phyloP scores from a whole-genome alignment of 1,284 basidiomycete species.

The Pulveroboletus sp. region DNA sequence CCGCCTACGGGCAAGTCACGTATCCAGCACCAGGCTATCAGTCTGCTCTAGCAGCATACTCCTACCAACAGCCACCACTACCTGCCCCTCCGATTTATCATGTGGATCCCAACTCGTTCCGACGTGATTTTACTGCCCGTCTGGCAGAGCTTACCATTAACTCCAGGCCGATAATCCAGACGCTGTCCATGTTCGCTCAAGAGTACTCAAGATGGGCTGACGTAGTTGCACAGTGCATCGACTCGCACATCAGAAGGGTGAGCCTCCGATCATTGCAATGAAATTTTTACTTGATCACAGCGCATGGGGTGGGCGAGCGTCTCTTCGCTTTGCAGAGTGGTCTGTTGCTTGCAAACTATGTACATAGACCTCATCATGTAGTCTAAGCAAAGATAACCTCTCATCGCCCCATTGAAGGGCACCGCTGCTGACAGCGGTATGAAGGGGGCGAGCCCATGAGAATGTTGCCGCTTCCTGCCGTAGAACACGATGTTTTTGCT shows the following conservation, averaged over 20 bases:
- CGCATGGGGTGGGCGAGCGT: slow-evolving; percentile 32
- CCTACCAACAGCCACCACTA: slow-evolving; percentile 48
- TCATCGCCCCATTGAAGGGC: slow-evolving; percentile 34
- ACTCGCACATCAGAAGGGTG: slow-evolving; percentile 86
- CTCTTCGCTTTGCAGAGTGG: slow-evolving; percentile 26
- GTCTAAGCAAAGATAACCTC: slow-evolving; percentile 44
- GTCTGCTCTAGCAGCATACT: slow-evolving; percentile 46
- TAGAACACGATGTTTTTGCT: slow-evolving; percentile 32
- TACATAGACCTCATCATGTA: slow-evolving; percentile 41
- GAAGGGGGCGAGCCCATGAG: slow-evolving; percentile 38
- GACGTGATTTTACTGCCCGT: slow-evolving; percentile 76
- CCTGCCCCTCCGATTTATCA: slow-evolving; percentile 52
- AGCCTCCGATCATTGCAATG: slow-evolving; percentile 45
- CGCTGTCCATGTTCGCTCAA: slow-evolving; percentile 92
- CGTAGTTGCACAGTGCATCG: slow-evolving; percentile 86
- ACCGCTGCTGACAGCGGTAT: slow-evolving; percentile 37
- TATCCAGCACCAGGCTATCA: slow-evolving; percentile 43
- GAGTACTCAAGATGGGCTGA: slow-evolving; percentile 80
- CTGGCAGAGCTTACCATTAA: slow-evolving; percentile 90
- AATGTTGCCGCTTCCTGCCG: slow-evolving; percentile 20
- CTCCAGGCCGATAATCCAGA: slow-evolving; percentile 94
- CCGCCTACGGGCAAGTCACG: slow-evolving; percentile 42
- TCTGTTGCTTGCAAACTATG: slow-evolving; percentile 37
- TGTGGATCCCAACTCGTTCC: slow-evolving; percentile 76
- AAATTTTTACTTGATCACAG: slow-evolving; percentile 27